Conservation (phyloP, 208 protist species). For the Herpetomonas tarakana region DNA sequence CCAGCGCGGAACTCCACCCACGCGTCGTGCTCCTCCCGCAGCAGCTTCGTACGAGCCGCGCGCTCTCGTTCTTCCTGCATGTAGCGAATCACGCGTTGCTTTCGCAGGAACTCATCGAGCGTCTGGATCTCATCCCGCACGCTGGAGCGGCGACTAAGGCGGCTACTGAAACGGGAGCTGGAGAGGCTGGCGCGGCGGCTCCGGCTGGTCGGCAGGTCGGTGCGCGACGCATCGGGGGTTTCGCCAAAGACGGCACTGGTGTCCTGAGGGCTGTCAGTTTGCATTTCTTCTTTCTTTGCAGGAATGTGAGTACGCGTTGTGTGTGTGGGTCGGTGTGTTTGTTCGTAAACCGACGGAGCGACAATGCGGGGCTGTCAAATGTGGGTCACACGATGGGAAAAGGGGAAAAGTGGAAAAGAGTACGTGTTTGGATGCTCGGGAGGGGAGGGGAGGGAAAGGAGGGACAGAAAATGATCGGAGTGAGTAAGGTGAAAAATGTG, state of each 20-base stretch:
- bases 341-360: no score
- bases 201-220: slow-evolving; percentile 21
- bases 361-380: no score
- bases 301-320: no score
- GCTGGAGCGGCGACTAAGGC: slow-evolving; percentile 62
- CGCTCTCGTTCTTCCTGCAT: slow-evolving; percentile 85
- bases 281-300: no score
- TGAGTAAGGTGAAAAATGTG: no score
- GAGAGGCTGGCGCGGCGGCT: slow-evolving; percentile 38
- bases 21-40: slow-evolving; percentile 69
- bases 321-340: no score
- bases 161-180: slow-evolving; percentile 62
- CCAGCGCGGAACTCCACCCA: slow-evolving; percentile 63
- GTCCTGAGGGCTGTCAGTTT: neutral
- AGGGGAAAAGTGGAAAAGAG: no score
- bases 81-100: slow-evolving; percentile 82
- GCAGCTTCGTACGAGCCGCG: slow-evolving; percentile 51
- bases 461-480: no score
- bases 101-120: slow-evolving; percentile 72
- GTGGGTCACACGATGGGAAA: no score
- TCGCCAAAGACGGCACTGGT: slow-evolving; percentile 4
- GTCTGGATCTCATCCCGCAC: slow-evolving; percentile 73
- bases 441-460: no score
- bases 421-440: no score
- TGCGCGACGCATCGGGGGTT: slow-evolving; percentile 22